Conservation (phyloP, 176 grass and related monocot genomes). For the Rhynchospora pubera region DNA sequence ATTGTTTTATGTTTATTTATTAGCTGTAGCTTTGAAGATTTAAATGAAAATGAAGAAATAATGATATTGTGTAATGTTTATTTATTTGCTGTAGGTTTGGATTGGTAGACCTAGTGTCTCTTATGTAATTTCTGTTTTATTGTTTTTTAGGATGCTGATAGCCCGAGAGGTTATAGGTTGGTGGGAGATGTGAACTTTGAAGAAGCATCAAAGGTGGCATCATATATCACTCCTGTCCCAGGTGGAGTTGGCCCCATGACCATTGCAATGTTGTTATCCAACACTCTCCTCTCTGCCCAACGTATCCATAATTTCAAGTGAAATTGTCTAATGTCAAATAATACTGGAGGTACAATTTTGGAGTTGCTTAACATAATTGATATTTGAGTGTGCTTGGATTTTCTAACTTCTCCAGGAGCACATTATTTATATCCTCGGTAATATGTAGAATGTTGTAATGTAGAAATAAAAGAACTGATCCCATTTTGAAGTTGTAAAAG, state of each 20-base stretch:
- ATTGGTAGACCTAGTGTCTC: not conserved
- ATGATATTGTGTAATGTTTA: not conserved
- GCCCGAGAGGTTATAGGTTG: constrained; percentile 59
- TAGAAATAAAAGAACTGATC: constrained; percentile 1
- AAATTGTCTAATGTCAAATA: not conserved
- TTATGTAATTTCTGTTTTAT: not conserved
- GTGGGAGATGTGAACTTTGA: constrained; percentile 75
- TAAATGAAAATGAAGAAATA: not conserved
- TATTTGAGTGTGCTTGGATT: not conserved
- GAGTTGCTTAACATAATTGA: not conserved
- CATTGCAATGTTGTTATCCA: constrained; percentile 87
- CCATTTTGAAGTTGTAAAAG: not conserved
- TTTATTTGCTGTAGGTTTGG: not conserved
- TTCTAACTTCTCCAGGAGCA: not conserved
- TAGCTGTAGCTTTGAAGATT: not conserved
- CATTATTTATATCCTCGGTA: not conserved
- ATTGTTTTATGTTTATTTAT: not conserved
- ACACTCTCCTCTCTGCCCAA: constrained; percentile 82
- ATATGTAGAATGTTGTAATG: constrained; percentile 12
- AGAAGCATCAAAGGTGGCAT: constrained; percentile 64
- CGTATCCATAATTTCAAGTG: constrained; percentile 73
- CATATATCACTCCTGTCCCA: constrained; percentile 73
- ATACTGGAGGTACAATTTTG: not conserved
- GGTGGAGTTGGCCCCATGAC: constrained; percentile 92
- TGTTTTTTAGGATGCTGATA: constrained; percentile 49